Evolutionary conservation across 192 early-diverging fungal species (phyloP).

Genomic region (Cetraspora pellucida): DNA sequence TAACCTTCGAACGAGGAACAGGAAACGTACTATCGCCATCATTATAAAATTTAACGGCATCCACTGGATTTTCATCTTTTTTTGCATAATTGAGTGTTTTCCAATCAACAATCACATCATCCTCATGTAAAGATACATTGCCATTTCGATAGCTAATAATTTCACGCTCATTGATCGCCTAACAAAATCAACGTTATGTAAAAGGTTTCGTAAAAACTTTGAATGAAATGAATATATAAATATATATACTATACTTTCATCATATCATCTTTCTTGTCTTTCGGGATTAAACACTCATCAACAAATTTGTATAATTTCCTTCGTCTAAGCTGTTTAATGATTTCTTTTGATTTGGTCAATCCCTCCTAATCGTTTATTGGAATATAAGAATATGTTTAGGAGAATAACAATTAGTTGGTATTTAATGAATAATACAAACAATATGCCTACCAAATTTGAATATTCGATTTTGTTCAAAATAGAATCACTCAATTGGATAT

Average conservation of each 20-base stretch:
- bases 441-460: too few species aligned
- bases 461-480: constrained; percentile 76
- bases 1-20: constrained; percentile 72
- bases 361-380: constrained; percentile 30
- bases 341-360: constrained; percentile 65
- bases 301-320: constrained; percentile 89
- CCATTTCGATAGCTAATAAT: constrained; percentile 63
- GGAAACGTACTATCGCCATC: constrained; percentile 54
- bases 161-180: constrained; percentile 50
- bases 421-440: background rate
- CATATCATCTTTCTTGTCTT: constrained; percentile 43
- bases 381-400: too few species aligned
- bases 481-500: constrained; percentile 79
- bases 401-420: too few species aligned
- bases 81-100: constrained; percentile 82
- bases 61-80: constrained; percentile 84
- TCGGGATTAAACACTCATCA: constrained; percentile 71
- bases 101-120: constrained; percentile 77
- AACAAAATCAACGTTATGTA: background rate
- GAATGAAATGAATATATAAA: constrained; percentile 22
- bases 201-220: background rate
- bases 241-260: constrained; percentile 43
- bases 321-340: constrained; percentile 74
- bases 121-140: constrained; percentile 61
- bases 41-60: constrained; percentile 75